phyloP scores from a whole-genome alignment of 2,329 filamentous ascomycete species.

The Aspergillus japonicus region DNA sequence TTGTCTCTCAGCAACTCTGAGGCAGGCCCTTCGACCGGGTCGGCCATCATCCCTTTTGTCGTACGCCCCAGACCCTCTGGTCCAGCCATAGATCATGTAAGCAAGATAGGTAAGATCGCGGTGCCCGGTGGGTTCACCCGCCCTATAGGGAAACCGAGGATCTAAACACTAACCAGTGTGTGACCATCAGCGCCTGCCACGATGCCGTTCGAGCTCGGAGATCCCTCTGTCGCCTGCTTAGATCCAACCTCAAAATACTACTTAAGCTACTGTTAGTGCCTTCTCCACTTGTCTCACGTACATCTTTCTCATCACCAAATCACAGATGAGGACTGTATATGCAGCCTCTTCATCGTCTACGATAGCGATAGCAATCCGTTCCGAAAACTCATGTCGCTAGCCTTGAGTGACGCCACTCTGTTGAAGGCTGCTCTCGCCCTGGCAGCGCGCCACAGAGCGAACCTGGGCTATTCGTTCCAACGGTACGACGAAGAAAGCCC shows the following conservation, averaged over 20 bases:
- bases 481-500: constrained; percentile 4
- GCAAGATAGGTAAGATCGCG: neutral
- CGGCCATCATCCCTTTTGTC: neutral
- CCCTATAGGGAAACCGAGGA: too few relatives aligned
- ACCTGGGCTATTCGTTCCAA: constrained; percentile 26
- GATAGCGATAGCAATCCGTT: constrained; percentile 38
- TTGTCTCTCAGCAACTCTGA: constrained; percentile 17
- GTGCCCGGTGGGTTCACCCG: too few relatives aligned
- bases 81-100: neutral
- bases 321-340: constrained; percentile 36
- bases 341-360: constrained; percentile 36
- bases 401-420: constrained; percentile 28
- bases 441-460: constrained; percentile 36
- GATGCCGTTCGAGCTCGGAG: constrained; percentile 16
- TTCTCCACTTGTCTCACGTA: neutral
- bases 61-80: neutral
- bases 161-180: neutral
- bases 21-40: neutral
- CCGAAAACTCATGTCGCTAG: constrained; percentile 31
- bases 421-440: constrained; percentile 35
- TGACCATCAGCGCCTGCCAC: neutral
- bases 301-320: neutral
- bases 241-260: constrained; percentile 29
- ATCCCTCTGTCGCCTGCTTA: constrained; percentile 15
- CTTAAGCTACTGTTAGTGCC: constrained; percentile 33